Evolutionary conservation across 2,329 filamentous ascomycete genomes (phyloP), one percentile per base, ranked within the genome.

Genomic region (Colletotrichum tropicale): DNA sequence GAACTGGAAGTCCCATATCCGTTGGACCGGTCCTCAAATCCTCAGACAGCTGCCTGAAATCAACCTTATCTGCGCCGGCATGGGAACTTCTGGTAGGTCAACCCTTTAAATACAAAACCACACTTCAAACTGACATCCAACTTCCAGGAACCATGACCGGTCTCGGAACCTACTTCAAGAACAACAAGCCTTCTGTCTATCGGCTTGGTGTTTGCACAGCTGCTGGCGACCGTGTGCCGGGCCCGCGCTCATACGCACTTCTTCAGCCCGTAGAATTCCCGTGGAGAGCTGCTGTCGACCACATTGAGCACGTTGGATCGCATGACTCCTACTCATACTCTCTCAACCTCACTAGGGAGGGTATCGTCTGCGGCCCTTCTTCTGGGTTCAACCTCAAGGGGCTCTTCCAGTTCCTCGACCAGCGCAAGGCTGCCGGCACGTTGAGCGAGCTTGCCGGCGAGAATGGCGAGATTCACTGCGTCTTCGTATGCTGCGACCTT

Each of bases 401-500:
- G 13, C 80, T 90, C 5, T 87, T 86, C 76, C 85, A 90, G 56
- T 87, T 88, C 77, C 79, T 92, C 2, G 84, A 87, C 67, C 89
- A 87, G 75, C 84, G 84, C 18, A 91, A 91, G 78, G 78, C 80
- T 0, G 84, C 84, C 0, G 87, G 86, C 1, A 87, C 83, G 0
- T 81, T 92, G 15, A 43, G 80, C 1, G 83, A 87, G 12, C 80
- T 91, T 2, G 84, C 85, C 1, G 87, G 86, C 1, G 80, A 83
- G 1, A 84, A 87, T 36, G 88, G 88, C 2, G 82, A 86, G 66
- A 84, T 89, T 3, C 85, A 89, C 75, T 91, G 89, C 61, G 90
- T 91, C 1, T 93, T 93, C 80, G 81, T 92, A 5, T 93, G 91
- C 82, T 92, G 91, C 73, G 91, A 93, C 72, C 77, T 93, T 30